A percentile compares a stretch with the other conserved stretches of the same genome.
phyloP scores from a whole-genome alignment of 75 land plant genomes.

The Cupressus sempervirens region DNA sequence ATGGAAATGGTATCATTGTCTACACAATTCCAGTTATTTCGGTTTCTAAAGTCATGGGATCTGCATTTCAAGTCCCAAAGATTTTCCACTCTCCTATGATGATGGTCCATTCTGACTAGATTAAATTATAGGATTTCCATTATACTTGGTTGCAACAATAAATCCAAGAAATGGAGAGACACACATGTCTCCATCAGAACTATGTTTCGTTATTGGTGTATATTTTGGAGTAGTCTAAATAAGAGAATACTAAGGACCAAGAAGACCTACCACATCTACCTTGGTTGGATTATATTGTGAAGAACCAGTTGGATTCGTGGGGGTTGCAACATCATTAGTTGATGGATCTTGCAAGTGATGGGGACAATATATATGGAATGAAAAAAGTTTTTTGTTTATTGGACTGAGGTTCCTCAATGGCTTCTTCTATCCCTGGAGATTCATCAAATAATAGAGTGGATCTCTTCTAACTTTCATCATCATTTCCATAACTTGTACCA shows the following conservation, averaged over 20 bases:
- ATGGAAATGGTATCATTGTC: slow-evolving; percentile 47
- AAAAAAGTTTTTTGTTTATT: slow-evolving; percentile 28
- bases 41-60: slow-evolving; percentile 46
- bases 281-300: slow-evolving; percentile 38
- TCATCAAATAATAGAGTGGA: slow-evolving; percentile 36
- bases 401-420: slow-evolving; percentile 48
- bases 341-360: slow-evolving; percentile 33
- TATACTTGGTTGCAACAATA: slow-evolving; percentile 51
- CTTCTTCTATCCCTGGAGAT: slow-evolving; percentile 37
- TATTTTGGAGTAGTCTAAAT: slow-evolving; percentile 45
- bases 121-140: slow-evolving; percentile 54
- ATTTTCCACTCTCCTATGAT: slow-evolving; percentile 64
- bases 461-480: slow-evolving; percentile 30
- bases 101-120: slow-evolving; percentile 50
- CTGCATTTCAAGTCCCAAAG: slow-evolving; percentile 36
- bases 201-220: slow-evolving; percentile 62
- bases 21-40: slow-evolving; percentile 64
- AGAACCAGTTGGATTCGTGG: slow-evolving; percentile 12
- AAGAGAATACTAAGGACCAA: slow-evolving; percentile 37
- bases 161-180: slow-evolving; percentile 59
- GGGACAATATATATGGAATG: slow-evolving; percentile 33
- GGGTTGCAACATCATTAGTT: slow-evolving; percentile 16
- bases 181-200: slow-evolving; percentile 69
- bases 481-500: too few relatives aligned
- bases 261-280: slow-evolving; percentile 23